These are phyloP conservation scores for Auriculariales sp. DNA, from an alignment of 768 basidiomycete genomes.

Conservation along the genomic window DNA sequence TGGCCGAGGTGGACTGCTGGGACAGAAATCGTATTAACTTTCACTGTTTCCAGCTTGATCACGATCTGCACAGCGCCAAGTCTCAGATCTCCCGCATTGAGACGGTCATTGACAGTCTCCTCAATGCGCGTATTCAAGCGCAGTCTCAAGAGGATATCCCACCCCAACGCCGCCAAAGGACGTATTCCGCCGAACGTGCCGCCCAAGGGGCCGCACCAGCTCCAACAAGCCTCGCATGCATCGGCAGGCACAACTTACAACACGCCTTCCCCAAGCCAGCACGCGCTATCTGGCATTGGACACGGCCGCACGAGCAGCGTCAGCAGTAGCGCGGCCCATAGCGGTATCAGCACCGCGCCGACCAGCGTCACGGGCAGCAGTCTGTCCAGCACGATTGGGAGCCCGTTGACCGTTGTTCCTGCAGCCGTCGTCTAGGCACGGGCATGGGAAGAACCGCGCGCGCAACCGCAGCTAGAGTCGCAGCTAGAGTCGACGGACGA, in stretches of 20 bases:
- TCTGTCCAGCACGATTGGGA: background rate
- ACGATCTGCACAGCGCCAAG: background rate
- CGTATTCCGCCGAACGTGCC: background rate
- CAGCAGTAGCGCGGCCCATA: too few species aligned
- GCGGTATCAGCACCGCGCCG: background rate
- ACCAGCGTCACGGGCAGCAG: background rate
- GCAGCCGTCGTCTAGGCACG: too few species aligned
- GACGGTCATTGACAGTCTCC: background rate
- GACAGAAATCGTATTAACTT: background rate
- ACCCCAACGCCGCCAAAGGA: background rate
- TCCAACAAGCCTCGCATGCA: background rate
- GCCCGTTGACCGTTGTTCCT: background rate
- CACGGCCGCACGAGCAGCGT: background rate
- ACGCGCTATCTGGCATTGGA: background rate
- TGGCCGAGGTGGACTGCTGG: rapidly evolving
- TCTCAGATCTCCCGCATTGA: background rate
- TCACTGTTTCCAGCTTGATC: background rate
- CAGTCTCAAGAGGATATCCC: background rate
- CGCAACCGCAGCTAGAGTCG: too few species aligned
- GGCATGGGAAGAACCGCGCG: background rate
- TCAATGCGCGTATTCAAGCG: background rate
- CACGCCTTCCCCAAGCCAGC: background rate
- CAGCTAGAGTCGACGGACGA: background rate
- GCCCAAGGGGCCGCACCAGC: background rate
- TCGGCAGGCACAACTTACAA: background rate